Evolutionary conservation across 345 rosid species (phyloP).

Genomic region (Eucalyptus marginata): DNA sequence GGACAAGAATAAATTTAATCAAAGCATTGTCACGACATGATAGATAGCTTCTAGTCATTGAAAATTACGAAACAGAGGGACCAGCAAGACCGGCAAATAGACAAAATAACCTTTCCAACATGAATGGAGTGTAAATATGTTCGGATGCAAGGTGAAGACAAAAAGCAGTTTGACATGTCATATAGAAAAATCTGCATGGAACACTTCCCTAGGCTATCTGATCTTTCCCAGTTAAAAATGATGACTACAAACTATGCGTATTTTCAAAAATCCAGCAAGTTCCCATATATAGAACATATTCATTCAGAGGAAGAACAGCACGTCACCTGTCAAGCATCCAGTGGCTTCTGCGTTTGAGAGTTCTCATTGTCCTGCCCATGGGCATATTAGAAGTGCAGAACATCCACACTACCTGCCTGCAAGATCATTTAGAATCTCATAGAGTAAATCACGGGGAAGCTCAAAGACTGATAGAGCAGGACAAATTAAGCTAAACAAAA

Average conservation of each 20-base stretch:
- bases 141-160: background rate
- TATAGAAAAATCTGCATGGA: background rate
- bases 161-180: background rate
- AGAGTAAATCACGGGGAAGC: too few species aligned
- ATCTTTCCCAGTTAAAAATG: too few species aligned
- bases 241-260: too few species aligned
- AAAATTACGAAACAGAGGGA: background rate
- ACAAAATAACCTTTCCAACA: background rate
- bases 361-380: too few species aligned
- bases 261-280: background rate
- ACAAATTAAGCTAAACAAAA: too few species aligned
- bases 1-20: background rate
- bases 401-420: too few species aligned
- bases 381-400: too few species aligned
- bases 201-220: background rate
- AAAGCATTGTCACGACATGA: background rate
- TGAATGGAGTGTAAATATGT: background rate
- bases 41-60: background rate
- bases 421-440: too few species aligned
- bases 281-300: background rate
- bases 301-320: background rate
- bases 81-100: background rate
- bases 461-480: too few species aligned
- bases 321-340: too few species aligned
- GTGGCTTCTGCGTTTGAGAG: too few species aligned